Base-by-base conservation (phyloP, 176 grass and related monocot genomes). In the Themeda triandra region DNA sequence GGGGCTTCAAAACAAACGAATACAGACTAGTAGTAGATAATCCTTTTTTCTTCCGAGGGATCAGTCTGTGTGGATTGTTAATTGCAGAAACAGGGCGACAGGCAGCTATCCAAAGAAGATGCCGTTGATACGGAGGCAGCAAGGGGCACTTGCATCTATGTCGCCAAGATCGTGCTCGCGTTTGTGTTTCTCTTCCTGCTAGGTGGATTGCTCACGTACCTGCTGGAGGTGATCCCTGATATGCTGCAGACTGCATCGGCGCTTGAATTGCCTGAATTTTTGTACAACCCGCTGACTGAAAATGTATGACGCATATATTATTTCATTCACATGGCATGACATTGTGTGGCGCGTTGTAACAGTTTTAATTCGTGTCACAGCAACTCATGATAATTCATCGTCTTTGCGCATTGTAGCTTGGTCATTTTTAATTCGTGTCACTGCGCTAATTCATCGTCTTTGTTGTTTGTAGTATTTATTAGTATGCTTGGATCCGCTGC, bases 151-250 rank as follows among this genome's bases (percentile, higher is more conserved):
- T 65, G 41, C 58, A 63, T 23, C n/a, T 98, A 95, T 48, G 3
- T 94, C 76, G 78, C 64, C 66, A 95, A 92, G 77, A 89, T 94
- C 73, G 54, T 75, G 68, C 83, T 98, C 35, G 93, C 79, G 8
- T 95, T 98, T 79, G 73, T 69, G 17, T 92, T 95, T 70, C 87
- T 98, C 8, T 95, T 98, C 81, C 67, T 95, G 11, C 74, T 98
- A 59, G 96, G 88, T 42, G 96, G 91, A 5, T 30, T 89, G 71
- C 86, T 95, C 75, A 93, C 93, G 0, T 90, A 87, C 80, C 29
- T 95, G 30, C 87, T 98, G 31, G 91, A 92, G 85, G 89, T 83
- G 32, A 79, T 98, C 48, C 96, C 96, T 8, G 86, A 83, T 35
- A 63, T 86, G 77, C 79, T 92, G 35, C 73, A 80, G 48, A 40